phyloP scores from a whole-genome alignment of 306 rosid genomes.

The Elaeagnus macrophylla region DNA sequence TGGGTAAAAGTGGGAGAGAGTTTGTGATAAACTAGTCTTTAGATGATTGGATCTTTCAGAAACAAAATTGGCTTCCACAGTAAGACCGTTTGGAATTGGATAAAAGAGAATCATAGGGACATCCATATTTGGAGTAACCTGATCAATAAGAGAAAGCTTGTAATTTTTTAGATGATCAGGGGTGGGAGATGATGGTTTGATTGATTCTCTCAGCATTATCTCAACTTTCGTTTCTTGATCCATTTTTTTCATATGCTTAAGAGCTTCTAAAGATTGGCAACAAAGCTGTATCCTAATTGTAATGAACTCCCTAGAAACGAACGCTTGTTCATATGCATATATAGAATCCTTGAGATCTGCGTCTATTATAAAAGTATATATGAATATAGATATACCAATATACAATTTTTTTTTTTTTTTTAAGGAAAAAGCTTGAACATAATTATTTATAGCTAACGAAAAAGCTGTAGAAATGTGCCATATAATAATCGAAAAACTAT shows the following conservation, averaged over 20 bases:
- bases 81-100: background rate
- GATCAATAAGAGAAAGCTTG: slow-evolving; percentile 17
- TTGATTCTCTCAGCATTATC: slow-evolving; percentile 4
- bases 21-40: slow-evolving; percentile 3
- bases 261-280: too few relatives aligned
- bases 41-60: background rate
- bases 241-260: background rate
- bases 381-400: too few relatives aligned
- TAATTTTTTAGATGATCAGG: slow-evolving; percentile 9
- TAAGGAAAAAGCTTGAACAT: too few relatives aligned
- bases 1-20: slow-evolving; percentile 15
- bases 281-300: too few relatives aligned
- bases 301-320: too few relatives aligned
- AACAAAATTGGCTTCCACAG: background rate
- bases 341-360: too few relatives aligned
- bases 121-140: background rate
- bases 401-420: too few relatives aligned
- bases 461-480: too few relatives aligned
- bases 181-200: slow-evolving; percentile 27
- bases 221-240: slow-evolving; percentile 4
- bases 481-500: too few relatives aligned
- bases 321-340: too few relatives aligned
- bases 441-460: too few relatives aligned
- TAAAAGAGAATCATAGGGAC: slow-evolving; percentile 4
- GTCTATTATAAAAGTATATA: too few relatives aligned